phyloP scores from a whole-genome alignment of 345 rosid genomes.

The Lepidium sativum region DNA sequence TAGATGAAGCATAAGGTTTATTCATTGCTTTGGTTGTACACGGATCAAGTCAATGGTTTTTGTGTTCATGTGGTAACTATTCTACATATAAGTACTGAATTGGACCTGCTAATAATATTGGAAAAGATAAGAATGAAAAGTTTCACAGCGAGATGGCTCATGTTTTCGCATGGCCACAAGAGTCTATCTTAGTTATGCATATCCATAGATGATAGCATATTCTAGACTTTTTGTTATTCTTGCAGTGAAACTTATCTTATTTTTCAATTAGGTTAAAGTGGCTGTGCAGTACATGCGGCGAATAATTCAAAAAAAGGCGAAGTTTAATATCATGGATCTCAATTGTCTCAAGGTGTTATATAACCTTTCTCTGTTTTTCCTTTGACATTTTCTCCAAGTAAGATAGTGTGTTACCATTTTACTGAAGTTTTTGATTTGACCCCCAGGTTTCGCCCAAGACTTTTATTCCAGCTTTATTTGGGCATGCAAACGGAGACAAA shows the following conservation, averaged over 20 bases:
- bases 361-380: not conserved
- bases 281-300: constrained; percentile 93
- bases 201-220: not conserved
- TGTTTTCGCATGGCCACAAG: not conserved
- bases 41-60: not conserved
- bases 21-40: not conserved
- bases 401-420: constrained; percentile 6
- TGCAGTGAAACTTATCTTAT: not conserved
- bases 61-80: not conserved
- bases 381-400: not conserved
- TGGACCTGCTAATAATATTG: not conserved
- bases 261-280: constrained; percentile 63
- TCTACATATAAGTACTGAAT: not conserved
- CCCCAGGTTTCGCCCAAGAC: constrained; percentile 75
- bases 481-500: constrained; percentile 85
- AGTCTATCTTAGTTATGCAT: not conserved
- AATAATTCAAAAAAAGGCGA: constrained; percentile 82
- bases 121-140: not conserved
- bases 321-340: constrained; percentile 93
- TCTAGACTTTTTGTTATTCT: not conserved
- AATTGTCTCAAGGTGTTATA: constrained; percentile 68
- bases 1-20: not conserved
- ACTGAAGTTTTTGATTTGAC: not conserved
- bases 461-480: constrained; percentile 91
- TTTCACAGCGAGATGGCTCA: not conserved